Percentiles rank a stretch among this genome's conserved stretches.
phyloP scores from a whole-genome alignment of 2,329 filamentous ascomycete species.

The Cordyceps farinosa region DNA sequence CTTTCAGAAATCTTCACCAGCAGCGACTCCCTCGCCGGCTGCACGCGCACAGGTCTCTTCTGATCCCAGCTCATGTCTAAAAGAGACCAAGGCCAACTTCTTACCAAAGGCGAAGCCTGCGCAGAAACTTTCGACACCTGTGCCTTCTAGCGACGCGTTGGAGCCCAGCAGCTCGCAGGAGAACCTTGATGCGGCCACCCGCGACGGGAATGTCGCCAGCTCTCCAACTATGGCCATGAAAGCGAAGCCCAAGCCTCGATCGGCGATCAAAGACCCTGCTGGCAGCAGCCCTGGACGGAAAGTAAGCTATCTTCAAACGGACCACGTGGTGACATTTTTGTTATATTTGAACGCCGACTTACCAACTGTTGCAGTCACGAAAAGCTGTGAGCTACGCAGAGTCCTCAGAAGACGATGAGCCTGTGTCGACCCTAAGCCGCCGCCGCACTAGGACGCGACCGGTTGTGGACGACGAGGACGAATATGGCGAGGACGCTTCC shows the following conservation, averaged over 20 bases:
- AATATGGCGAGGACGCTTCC: slow-evolving; percentile 68
- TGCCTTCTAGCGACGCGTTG: slow-evolving; percentile 74
- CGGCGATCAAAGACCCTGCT: slow-evolving; percentile 38
- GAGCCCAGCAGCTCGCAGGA: slow-evolving; percentile 67
- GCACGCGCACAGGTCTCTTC: slow-evolving; percentile 32
- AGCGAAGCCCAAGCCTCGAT: slow-evolving; percentile 37
- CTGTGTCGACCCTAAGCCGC: slow-evolving; percentile 50
- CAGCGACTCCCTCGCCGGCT: slow-evolving; percentile 31
- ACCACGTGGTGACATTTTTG: too few species aligned
- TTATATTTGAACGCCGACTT: not conserved
- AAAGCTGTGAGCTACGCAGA: slow-evolving; percentile 76
- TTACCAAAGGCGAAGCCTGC: slow-evolving; percentile 31
- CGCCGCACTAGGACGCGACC: slow-evolving; percentile 49
- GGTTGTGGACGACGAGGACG: slow-evolving; percentile 63
- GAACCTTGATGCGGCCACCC: slow-evolving; percentile 48
- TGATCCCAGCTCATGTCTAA: slow-evolving; percentile 34
- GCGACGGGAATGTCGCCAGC: slow-evolving; percentile 47
- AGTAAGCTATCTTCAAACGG: slow-evolving; percentile 43
- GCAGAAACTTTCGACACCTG: slow-evolving; percentile 56
- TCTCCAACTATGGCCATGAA: slow-evolving; percentile 43
- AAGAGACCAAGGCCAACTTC: slow-evolving; percentile 42
- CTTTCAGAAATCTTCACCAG: slow-evolving; percentile 41
- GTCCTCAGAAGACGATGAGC: slow-evolving; percentile 75
- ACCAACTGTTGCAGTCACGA: slow-evolving; percentile 38
- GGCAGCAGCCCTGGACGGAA: slow-evolving; percentile 76